Conservation (phyloP, 2,329 filamentous ascomycete species). For the Penicillium sclerotiorum region DNA sequence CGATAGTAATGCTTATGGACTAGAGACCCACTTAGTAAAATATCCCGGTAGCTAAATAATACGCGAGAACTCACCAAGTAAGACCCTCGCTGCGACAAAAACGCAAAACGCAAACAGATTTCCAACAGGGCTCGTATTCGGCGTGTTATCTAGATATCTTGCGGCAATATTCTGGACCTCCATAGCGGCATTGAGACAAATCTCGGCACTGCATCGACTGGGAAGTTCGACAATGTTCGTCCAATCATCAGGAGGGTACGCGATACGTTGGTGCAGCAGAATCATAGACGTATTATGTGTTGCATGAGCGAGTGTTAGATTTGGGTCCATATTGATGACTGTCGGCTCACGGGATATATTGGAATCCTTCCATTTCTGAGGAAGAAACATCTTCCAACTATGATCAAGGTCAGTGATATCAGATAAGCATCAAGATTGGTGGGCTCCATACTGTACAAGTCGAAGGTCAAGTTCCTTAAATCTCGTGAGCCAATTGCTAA, state of each 20-base stretch:
- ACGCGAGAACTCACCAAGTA: not conserved
- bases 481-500: not conserved
- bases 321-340: conserved; percentile 48
- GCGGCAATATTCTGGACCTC: not conserved
- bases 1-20: not conserved
- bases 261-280: conserved; percentile 40
- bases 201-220: not conserved
- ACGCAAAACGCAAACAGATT: not conserved
- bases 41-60: not conserved
- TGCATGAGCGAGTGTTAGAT: conserved; percentile 53
- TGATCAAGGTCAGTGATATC: not conserved
- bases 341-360: conserved; percentile 30
- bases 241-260: not conserved
- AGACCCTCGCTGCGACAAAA: not conserved
- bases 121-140: not conserved
- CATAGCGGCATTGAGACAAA: not conserved
- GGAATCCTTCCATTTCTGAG: conserved; percentile 46
- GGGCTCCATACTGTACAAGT: not conserved
- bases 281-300: conserved; percentile 57
- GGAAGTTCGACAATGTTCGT: not conserved
- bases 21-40: not conserved
- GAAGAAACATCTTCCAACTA: conserved; percentile 34
- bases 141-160: not conserved
- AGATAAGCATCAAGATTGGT: not conserved
- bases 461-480: not conserved